Conservation (phyloP, 177 flowering plant species). For the Tripterygium wilfordii region DNA sequence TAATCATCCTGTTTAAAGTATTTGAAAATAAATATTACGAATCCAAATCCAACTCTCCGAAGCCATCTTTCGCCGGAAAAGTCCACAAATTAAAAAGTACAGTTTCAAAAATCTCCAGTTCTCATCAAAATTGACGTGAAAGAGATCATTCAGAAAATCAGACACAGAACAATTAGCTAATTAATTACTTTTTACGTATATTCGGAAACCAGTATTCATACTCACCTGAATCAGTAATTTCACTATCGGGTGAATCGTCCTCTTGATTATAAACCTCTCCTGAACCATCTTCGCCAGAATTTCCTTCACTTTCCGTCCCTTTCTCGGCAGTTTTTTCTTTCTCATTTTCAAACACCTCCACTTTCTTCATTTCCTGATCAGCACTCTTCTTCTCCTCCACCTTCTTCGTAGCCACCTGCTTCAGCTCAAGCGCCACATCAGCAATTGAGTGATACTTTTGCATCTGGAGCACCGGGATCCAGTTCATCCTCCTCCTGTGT, state of each 20-base stretch:
- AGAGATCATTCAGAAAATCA: too few relatives aligned
- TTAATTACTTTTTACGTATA: too few relatives aligned
- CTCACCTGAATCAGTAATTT: slow-evolving; percentile 62
- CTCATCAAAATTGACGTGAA: too few relatives aligned
- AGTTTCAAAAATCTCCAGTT: too few relatives aligned
- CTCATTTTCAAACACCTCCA: slow-evolving; percentile 6
- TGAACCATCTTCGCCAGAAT: slow-evolving; percentile 3
- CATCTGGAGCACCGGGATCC: slow-evolving; percentile 93
- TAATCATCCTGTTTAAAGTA: too few relatives aligned
- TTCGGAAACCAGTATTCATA: too few relatives aligned
- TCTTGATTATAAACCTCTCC: slow-evolving; percentile 27
- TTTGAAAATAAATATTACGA: too few relatives aligned
- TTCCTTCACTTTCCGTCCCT: neutral
- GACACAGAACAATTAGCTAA: too few relatives aligned
- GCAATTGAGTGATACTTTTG: slow-evolving; percentile 85
- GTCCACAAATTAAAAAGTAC: too few relatives aligned
- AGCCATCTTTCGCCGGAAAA: too few relatives aligned
- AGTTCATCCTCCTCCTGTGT: slow-evolving; percentile 77
- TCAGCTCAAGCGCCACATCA: slow-evolving; percentile 65
- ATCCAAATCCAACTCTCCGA: too few relatives aligned
- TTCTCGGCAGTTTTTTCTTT: slow-evolving; percentile 17
- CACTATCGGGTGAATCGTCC: slow-evolving; percentile 50
- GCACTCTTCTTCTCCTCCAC: too few relatives aligned
- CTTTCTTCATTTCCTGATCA: slow-evolving; percentile 3
- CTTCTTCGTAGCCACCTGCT: slow-evolving; percentile 27